Conservation (phyloP, 2,329 filamentous ascomycete genomes). For the Sphaerulina vaccinii region DNA sequence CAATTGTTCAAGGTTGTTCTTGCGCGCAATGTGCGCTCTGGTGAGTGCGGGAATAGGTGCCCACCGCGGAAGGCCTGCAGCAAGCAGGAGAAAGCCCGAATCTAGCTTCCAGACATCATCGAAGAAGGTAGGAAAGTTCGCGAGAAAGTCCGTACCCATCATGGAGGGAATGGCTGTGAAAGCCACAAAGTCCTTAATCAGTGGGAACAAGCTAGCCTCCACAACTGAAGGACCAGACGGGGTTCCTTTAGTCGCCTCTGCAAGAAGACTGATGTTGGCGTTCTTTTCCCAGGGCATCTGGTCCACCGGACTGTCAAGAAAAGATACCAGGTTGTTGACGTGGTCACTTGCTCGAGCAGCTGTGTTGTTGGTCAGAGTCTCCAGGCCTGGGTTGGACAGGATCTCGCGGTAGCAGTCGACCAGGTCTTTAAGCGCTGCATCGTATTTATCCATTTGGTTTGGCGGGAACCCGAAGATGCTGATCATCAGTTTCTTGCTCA, state of each 20-base stretch:
- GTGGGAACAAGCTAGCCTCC: constrained; percentile 52
- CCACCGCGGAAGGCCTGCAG: constrained; percentile 57
- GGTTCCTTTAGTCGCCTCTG: constrained; percentile 35
- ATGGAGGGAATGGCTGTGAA: constrained; percentile 50
- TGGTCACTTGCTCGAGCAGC: constrained; percentile 45
- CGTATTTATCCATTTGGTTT: constrained; percentile 37
- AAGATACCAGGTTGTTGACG: constrained; percentile 59
- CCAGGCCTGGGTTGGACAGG: constrained; percentile 49
- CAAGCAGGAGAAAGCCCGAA: constrained; percentile 53
- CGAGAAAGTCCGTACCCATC: constrained; percentile 54
- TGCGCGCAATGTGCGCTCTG: constrained; percentile 45
- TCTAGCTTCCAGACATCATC: constrained; percentile 59
- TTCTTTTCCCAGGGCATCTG: constrained; percentile 62
- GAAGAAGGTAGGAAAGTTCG: constrained; percentile 53
- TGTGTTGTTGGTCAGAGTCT: constrained; percentile 41
- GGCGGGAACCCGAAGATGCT: constrained; percentile 45
- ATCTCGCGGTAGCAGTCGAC: constrained; percentile 43
- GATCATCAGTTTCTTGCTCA: constrained; percentile 30
- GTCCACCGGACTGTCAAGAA: constrained; percentile 59
- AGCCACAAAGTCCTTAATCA: constrained; percentile 59
- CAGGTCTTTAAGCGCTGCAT: constrained; percentile 40
- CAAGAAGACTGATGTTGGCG: constrained; percentile 43
- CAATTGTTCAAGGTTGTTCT: constrained; percentile 29
- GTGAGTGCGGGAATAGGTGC: constrained; percentile 53
- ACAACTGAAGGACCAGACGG: constrained; percentile 46